A percentile compares a stretch with the other conserved stretches of the same genome.
Conservation (phyloP, 1,284 basidiomycete genomes). For the Cryptococcus sp. region DNA sequence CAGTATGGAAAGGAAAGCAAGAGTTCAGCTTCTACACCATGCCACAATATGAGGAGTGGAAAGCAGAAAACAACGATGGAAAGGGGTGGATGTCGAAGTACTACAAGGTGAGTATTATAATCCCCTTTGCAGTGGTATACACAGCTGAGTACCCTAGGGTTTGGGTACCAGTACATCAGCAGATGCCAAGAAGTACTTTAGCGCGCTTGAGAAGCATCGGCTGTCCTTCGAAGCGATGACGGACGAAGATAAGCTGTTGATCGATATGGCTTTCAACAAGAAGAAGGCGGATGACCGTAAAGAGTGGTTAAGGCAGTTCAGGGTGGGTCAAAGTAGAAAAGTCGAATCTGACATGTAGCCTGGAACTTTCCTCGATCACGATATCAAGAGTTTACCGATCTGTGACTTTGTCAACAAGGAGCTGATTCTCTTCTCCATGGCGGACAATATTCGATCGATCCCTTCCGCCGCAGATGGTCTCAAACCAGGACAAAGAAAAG, state of each 20-base stretch:
- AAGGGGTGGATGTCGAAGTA: constrained; percentile 90
- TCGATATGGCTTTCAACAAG: constrained; percentile 99
- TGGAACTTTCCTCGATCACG: constrained; percentile 91
- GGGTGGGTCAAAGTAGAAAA: constrained; percentile 52
- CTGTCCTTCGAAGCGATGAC: constrained; percentile 81
- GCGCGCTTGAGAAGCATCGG: constrained; percentile 87
- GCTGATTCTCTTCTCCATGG: constrained; percentile 98
- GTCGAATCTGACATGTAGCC: constrained; percentile 55
- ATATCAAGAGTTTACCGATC: constrained; percentile 77
- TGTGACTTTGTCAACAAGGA: constrained; percentile 98
- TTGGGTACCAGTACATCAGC: constrained; percentile 85
- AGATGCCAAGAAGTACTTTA: constrained; percentile 91
- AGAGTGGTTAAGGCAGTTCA: constrained; percentile 95
- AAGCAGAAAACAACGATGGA: constrained; percentile 70
- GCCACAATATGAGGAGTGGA: constrained; percentile 94
- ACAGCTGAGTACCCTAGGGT: constrained; percentile 58
- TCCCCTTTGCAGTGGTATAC: neutral
- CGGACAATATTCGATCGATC: constrained; percentile 94
- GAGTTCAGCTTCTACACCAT: constrained; percentile 92
- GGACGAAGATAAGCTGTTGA: constrained; percentile 78
- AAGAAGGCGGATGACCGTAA: constrained; percentile 99
- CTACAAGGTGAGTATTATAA: constrained; percentile 68
- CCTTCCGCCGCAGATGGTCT: constrained; percentile 90
- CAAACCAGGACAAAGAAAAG: constrained; percentile 98
- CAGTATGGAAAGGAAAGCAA: constrained; percentile 78